phyloP scores from a whole-genome alignment of 306 rosid species.

The Cicer chorassanicum region DNA sequence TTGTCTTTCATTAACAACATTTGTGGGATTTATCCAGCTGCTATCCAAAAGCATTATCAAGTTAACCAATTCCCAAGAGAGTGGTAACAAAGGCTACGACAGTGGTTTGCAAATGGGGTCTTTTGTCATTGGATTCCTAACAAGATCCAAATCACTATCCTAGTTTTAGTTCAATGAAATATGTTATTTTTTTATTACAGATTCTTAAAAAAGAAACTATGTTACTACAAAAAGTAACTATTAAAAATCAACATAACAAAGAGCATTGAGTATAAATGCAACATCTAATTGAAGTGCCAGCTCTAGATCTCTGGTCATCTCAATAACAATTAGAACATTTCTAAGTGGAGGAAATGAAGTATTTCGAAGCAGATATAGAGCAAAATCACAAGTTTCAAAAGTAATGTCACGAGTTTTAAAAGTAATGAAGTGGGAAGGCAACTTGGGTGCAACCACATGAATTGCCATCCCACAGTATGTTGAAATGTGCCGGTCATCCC shows the following conservation, averaged over 20 bases:
- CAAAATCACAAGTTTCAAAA: no score
- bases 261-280: background rate
- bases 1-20: no score
- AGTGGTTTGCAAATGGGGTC: no score
- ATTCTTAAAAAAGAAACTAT: background rate
- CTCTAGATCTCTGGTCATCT: constrained; percentile 1
- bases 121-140: background rate
- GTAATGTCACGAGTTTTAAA: no score
- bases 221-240: background rate
- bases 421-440: no score
- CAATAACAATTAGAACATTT: background rate
- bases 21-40: no score
- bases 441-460: no score
- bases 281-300: background rate
- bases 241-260: background rate
- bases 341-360: background rate
- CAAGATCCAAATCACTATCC: background rate
- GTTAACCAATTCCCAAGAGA: no score
- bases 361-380: background rate
- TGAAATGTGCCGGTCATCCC: constrained; percentile 3
- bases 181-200: background rate
- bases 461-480: no score
- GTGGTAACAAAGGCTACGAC: no score
- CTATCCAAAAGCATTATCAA: no score
- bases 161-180: background rate